Evolutionary conservation across 768 basidiomycete genomes (phyloP), one percentile per base, ranked within the genome.

Genomic region (Xerocomus brunneocitrinus): DNA sequence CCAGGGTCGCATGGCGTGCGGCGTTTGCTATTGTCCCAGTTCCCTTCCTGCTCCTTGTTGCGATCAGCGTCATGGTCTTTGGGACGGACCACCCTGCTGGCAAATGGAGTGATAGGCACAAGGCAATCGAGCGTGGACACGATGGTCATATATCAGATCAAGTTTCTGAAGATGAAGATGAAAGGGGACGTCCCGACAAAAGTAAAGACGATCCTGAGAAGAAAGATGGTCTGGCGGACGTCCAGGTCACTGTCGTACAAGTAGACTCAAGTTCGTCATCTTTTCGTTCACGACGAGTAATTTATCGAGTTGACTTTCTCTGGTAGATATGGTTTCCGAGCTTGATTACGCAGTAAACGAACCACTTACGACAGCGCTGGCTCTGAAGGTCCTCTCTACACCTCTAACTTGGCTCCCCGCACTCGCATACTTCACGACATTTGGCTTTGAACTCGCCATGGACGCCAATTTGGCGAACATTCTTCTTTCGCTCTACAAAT

Each of bases 21-120:
- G 67, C 81, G 1, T 84, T 83, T 58, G 81, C 69, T 3, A 69
- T 80, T 38, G 76, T 83, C n/a, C 81, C 82, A 3, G 78, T 79
- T 0, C 82, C 82, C 1, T 65, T 78, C 34, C 69, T 84, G 3
- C 64, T 82, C 48, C 41, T 68, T 22, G 71, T 74, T 8, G 80
- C 81, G 5, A 47, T 56, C 3, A 41, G 75, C 9, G 71, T 65
- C 19, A 54, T 83, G 19, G 48, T 76, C 13, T 76, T 77, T 50
- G 81, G 80, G 2, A 73, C 74, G 44, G 81, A 83, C 58, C 78
- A 80, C 44, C 82, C 82, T 0, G 73, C 74, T 8, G 82, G 82
- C 3, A 72, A 68, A 53, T 84, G 82, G 82, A 62, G 68, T 7
- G 67, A 79, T 27, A 70, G 81, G 7, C 74, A 79, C 59, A 70